Base-by-base conservation (phyloP, 73 alveolate genomes). In the Symbiodinium pilosum region DNA sequence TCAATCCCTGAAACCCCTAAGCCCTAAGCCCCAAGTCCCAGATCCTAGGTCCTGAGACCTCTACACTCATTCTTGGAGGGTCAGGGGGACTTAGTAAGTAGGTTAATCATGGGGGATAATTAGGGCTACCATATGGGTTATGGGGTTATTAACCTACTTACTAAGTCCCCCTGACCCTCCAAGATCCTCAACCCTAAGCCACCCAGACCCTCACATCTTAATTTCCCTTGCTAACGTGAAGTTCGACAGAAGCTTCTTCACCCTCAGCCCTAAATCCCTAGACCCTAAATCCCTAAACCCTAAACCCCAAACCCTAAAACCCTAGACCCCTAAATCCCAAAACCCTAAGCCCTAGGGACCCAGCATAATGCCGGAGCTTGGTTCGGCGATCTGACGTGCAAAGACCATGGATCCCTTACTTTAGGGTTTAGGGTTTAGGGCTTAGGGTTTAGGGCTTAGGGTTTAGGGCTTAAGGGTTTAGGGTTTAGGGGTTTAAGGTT, bases 351-450 rank as follows among this genome's bases (percentile, higher is more conserved):
- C 32, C 32, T 26, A 2, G 3, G 73, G 34, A 56, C 73, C 73
- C 73, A 42, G 71, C 92, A 84, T 84, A 30, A 84, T 84, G 43
- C 92, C 92, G 21, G 92, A 30, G 71, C 71, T 43, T 41, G 92
- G 92, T 71, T 84, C 92, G 41, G 51, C 92, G 71, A 84, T 40
- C 92, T 84, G 71, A 36, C 30, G n/a, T n/a, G n/a, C n/a, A n/a
- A 42, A n/a, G 30, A 34, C 6, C 36, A 34, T 6, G 59, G 59
- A 47, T 47, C 21, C 59, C 14, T 47, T 47, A 14, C 59, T 6
- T 56, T 56, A 6, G 75, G 75, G 68, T 51, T 51, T n/a, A 30
- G 32, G 77, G 1, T 64, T 1, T 64, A 14, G 59, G 59, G 59
- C 59, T 47, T 47, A 47, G 59, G 59, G 59, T 47, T 47, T 47